Base-by-base conservation (phyloP, 139 green algal species). In the Picochlorum sp. region DNA sequence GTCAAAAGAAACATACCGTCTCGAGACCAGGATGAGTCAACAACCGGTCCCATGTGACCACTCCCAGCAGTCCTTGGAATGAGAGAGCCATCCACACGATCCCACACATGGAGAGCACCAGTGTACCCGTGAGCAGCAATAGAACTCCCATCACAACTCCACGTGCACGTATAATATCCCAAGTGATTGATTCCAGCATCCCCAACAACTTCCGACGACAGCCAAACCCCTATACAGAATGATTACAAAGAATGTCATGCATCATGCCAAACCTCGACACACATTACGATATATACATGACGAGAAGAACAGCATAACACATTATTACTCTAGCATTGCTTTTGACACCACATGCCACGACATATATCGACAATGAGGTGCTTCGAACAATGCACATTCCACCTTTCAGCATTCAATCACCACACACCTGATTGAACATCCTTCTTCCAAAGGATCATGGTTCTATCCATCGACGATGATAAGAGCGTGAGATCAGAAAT, bases 381-480 rank as follows among this genome's bases (percentile, higher is more conserved):
- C 70, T 77, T 77, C 70, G 70, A 77, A 73, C 64, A 56, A 52
- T 49, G 70, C 70, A 57, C 0, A 59, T 21, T 57, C 10, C n/a
- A 4, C 9, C 7, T 66, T 66, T 28, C 24, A 28, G n/a, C 8
- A 66, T n/a, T 16, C 52, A 54, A 54, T 54, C n/a, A 20, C 47
- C 9, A 16, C 57, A 10, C 66, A 81, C 75, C 78, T 61, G 66
- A 68, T 4, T 58, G 44, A 18, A 56, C 44, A 38, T 96, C 85
- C 7, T 77, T 83, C 6, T 65, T 45, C 93, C 93, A 98, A 3
- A 98, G 38, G 68, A 93, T 85, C 85, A 98, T 94, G 24, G 87
- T 96, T 11, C 93, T 76, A 72, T 98, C 93, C 88, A 97, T 96
- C 15, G 86, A 96, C 4, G 86, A 78, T 1, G 86, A 89, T 45